phyloP scores from a whole-genome alignment of 2,329 filamentous ascomycete species.

The Septoria linicola region DNA sequence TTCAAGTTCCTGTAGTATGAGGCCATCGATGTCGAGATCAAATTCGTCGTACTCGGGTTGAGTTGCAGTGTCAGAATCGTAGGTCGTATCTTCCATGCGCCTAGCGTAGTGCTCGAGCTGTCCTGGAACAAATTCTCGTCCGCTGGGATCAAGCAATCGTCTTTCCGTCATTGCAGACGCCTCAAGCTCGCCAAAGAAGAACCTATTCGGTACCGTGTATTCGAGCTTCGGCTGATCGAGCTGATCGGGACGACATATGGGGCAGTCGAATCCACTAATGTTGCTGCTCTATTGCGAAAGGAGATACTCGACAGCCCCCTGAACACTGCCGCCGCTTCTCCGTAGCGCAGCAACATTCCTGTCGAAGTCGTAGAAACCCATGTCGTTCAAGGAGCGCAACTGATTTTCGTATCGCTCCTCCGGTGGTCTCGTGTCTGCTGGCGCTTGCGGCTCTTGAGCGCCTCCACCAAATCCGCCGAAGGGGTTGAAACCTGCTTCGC shows the following conservation, averaged over 20 bases:
- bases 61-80: background rate
- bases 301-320: conserved; percentile 81
- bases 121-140: background rate
- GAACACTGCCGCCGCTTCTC: conserved; percentile 87
- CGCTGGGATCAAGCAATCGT: background rate
- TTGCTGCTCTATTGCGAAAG: conserved; percentile 30
- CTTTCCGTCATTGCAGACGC: background rate
- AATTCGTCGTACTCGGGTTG: conserved; percentile 6
- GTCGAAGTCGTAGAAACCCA: conserved; percentile 98
- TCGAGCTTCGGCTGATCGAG: background rate
- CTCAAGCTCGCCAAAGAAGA: conserved; percentile 3
- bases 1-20: conserved; percentile 7
- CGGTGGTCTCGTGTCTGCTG: conserved; percentile 79
- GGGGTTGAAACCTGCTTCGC: conserved; percentile 46
- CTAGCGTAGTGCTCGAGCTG: background rate
- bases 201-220: background rate
- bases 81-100: background rate
- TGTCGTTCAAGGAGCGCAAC: conserved; percentile 90
- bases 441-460: conserved; percentile 48
- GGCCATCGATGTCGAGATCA: conserved; percentile 6
- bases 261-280: background rate
- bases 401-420: conserved; percentile 93
- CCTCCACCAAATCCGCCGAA: conserved; percentile 38
- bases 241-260: background rate
- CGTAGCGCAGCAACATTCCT: conserved; percentile 84